phyloP scores from a whole-genome alignment of 768 basidiomycete species.

The Mycena epipterygia region DNA sequence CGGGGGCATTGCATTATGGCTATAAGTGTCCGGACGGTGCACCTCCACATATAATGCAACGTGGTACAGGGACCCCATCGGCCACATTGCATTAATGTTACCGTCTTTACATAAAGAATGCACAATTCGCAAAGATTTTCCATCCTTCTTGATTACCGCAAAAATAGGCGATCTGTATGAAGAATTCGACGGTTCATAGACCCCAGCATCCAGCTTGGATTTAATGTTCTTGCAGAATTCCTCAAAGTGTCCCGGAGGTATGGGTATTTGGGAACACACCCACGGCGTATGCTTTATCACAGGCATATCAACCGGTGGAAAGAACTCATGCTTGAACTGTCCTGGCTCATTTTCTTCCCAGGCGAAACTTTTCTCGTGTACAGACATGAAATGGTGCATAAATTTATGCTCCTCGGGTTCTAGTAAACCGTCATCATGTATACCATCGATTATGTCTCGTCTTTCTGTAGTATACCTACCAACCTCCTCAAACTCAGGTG shows the following conservation, averaged over 20 bases:
- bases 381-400: not conserved
- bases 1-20: too few relatives aligned
- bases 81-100: too few relatives aligned
- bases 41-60: too few relatives aligned
- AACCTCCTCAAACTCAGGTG: not conserved
- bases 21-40: too few relatives aligned
- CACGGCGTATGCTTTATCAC: not conserved
- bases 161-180: conserved; percentile 16
- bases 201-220: not conserved
- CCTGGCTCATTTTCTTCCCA: conserved; percentile 37
- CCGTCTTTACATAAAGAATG: conserved; percentile 22
- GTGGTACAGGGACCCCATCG: too few relatives aligned
- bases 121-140: conserved; percentile 23
- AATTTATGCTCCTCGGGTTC: not conserved
- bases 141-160: conserved; percentile 33
- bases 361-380: conserved; percentile 30
- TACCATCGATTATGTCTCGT: not conserved
- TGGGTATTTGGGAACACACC: conserved; percentile 33
- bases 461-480: not conserved
- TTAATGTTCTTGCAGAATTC: not conserved
- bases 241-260: conserved; percentile 38
- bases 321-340: not conserved
- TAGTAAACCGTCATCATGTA: not conserved
- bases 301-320: too few relatives aligned
- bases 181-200: conserved; percentile 9